Conservation (phyloP, 768 basidiomycete genomes). For the Asterophora lycoperdoides region DNA sequence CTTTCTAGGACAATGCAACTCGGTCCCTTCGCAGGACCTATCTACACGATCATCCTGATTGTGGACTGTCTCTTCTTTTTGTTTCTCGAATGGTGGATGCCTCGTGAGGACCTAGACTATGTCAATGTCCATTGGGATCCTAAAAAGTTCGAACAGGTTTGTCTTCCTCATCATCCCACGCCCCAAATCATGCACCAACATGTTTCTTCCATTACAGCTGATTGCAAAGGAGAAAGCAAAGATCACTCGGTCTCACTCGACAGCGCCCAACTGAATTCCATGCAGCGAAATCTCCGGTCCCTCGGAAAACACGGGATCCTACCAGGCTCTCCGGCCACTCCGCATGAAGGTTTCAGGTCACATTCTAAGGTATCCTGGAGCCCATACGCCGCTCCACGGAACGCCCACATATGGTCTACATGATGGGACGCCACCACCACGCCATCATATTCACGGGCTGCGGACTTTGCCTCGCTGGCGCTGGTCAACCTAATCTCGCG, state of each 20-base stretch:
- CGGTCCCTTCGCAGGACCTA: constrained; percentile 79
- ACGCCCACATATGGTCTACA: not conserved
- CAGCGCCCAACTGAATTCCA: not conserved
- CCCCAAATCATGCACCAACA: not conserved
- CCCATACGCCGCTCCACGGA: not conserved
- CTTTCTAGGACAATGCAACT: constrained; percentile 62
- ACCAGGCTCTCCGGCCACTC: not conserved
- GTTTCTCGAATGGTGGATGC: constrained; percentile 81
- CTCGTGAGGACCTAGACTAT: constrained; percentile 71
- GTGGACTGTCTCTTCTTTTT: constrained; percentile 88
- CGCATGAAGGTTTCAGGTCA: not conserved
- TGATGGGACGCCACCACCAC: not conserved
- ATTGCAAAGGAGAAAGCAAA: constrained; percentile 1
- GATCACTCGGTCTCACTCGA: not conserved
- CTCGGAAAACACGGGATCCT: not conserved
- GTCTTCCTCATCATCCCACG: not conserved
- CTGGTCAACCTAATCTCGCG: not conserved
- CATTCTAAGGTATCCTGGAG: not conserved
- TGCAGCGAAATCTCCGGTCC: too few relatives aligned
- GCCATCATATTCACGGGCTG: not conserved
- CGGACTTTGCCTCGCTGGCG: not conserved
- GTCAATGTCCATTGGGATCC: constrained; percentile 64
- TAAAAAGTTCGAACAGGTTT: constrained; percentile 33
- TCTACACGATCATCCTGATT: constrained; percentile 82
- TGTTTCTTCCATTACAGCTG: constrained; percentile 1